Base-by-base conservation (phyloP, 1,139 yeast genomes). In the Debaryomyces sp. region DNA sequence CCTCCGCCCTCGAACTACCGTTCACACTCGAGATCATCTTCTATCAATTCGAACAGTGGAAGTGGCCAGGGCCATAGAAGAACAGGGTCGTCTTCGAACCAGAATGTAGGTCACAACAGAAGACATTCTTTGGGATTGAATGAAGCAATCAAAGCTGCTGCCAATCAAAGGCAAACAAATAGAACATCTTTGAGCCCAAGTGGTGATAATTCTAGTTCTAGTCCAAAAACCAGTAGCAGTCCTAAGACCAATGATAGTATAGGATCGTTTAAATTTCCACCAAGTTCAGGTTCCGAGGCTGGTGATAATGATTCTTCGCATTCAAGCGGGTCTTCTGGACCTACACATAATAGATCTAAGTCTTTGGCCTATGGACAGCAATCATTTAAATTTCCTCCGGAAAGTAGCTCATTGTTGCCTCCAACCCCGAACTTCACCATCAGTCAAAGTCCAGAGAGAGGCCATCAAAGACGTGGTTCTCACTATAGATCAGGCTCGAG, bases 141-240 rank as follows among this genome's bases (percentile, higher is more conserved):
- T 50, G 99, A 94, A 67, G 99, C 99, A n/a, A 92, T 89, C 60
- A 86, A 87, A 58, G 98, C 98, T 4, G 99, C 99, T 13, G 97
- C 97, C 6, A 84, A 83, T 59, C 80, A 75, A 54, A 92, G 91
- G 44, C 96, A 90, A 67, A 65, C 66, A 27, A 75, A 74, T 52
- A 63, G 72, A 54, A 59, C 66, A 29, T 62, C 75, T 1, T 62
- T 71, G 46, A 68, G 80, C 43, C 76, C 79, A 45, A 56, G 73
- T 15, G 59, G 45, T 52, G 34, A 30, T 44, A 29, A 29, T 18
- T 10, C 38, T 1, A 9, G n/a, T 9, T n/a, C 47, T 13, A 38
- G 27, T 44, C 42, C 41, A 47, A 13, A 50, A 48, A 29, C 45
- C 29, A 47, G 45, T 42, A 38, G 43, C 22, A 58, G 46, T 24